Evolutionary conservation across 495 filamentous ascomycete genomes (phyloP).

Genomic region (Thermochaetoides thermophila): DNA sequence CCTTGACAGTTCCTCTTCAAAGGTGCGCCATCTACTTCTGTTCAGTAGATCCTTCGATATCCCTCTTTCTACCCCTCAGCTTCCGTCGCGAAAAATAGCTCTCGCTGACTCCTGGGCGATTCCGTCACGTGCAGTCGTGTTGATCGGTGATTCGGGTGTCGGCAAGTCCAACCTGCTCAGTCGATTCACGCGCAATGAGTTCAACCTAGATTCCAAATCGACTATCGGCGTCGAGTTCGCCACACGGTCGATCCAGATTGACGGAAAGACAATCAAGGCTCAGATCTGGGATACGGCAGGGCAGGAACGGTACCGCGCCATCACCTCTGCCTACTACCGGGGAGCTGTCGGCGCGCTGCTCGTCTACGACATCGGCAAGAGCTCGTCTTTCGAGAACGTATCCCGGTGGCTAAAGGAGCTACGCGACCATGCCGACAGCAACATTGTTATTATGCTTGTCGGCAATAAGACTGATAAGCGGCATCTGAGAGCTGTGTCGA

Average conservation of each 20-base stretch:
- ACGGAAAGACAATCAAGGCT: slow-evolving; percentile 99
- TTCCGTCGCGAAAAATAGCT: slow-evolving; percentile 4
- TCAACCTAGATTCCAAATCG: slow-evolving; percentile 99
- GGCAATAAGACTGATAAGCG: slow-evolving; percentile 99
- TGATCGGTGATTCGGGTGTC: slow-evolving; percentile 97
- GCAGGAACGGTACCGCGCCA: slow-evolving; percentile 96
- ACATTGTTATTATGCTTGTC: slow-evolving; percentile 99
- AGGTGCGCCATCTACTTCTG: too few relatives aligned
- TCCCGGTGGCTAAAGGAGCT: slow-evolving; percentile 98
- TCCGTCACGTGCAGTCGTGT: slow-evolving; percentile 65
- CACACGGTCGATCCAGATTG: slow-evolving; percentile 96
- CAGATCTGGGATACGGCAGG: slow-evolving; percentile 99
- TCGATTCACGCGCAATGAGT: slow-evolving; percentile 99
- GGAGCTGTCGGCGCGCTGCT: slow-evolving; percentile 94
- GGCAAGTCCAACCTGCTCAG: slow-evolving; percentile 99
- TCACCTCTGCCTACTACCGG: slow-evolving; percentile 97
- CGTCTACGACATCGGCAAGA: slow-evolving; percentile 99
- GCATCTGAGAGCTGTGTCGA: slow-evolving; percentile 92
- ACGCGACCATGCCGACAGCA: slow-evolving; percentile 92
- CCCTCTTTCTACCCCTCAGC: slow-evolving; percentile 1
- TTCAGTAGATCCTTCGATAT: too few relatives aligned
- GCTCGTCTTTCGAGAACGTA: slow-evolving; percentile 98
- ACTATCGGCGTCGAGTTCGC: slow-evolving; percentile 99
- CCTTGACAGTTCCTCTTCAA: slow-evolving; percentile 90
- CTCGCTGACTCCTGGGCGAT: slow-evolving; percentile 17